Evolutionary conservation across 345 rosid genomes (phyloP), one percentile per base, ranked within the genome.

Genomic region (Boechera retrofracta): DNA sequence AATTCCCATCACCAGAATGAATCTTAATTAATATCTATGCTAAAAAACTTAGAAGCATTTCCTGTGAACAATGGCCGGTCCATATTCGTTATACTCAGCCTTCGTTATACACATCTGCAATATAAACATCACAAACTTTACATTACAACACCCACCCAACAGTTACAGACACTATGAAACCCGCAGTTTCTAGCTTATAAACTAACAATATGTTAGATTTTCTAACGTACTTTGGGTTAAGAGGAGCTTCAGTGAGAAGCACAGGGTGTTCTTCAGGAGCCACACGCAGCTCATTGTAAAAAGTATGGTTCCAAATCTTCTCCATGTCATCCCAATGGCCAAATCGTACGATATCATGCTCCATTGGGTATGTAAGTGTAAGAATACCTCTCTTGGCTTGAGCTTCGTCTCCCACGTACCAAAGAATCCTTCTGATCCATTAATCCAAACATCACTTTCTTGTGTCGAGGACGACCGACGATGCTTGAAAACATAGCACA

Each of bases 401-500:
- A 41, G 77, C 77, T 21, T 73, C 71, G 38, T 54, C 54, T 26
- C 77, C 77, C 51, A 73, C 77, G 16, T 16, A 16, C 16, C 16
- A 10, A 73, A 2, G 9, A 33, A 0, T 73, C 36, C 10, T 73
- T 54, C 11, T 15, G 7, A 53, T 2, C 1, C 52, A 41, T 31
- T 24, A 21, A 21, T 21, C 76, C 69, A 48, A 39, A 6, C 64
- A 64, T 53, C 61, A 73, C 71, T 15, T 33, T 54, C 36, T 0
- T 53, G 55, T 72, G 69, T 39, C 51, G 38, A 15, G 71, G 71
- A 41, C 77, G 77, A 54, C 77, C 77, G 18, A 82, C 79, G 10
- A 79, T 72, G 71, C 85, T 82, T 21, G 87, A 82, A 36, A 84
- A 84, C 61, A 75, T 73, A 33, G 69, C 69, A 31, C 60, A 63